Evolutionary conservation across 257 asterid genomes (phyloP), one percentile per base, ranked within the genome.

Genomic region (Mentha longifolia): DNA sequence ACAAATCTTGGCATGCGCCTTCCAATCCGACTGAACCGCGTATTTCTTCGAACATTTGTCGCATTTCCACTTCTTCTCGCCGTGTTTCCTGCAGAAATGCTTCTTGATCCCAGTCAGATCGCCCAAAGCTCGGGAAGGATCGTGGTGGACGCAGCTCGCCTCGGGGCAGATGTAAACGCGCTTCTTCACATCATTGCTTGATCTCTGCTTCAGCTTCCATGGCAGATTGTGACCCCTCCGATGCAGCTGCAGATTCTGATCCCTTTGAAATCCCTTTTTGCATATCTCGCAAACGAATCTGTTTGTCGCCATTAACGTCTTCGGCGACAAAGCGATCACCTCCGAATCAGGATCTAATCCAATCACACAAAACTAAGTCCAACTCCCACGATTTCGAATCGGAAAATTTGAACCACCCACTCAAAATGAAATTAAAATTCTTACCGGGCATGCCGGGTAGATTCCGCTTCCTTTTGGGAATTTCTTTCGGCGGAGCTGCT

Each of bases 401-500:
- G 59, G 37, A 37, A 61, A 9, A 9, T 54, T 54, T 28, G 45
- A 64, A 65, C 63, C 13, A 10, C 43, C n/a, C 4, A 47, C 54
- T 15, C 28, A 33, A 5, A 39, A 22, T n/a, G 17, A 4, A 61
- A 41, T 31, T 31, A 19, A 33, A 57, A 22, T 22, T 20, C 49
- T 80, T 85, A 92, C 97, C 96, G 75, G 97, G 97, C 97, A 87
- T 91, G 67, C 97, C 97, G 6, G 97, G 97, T 17, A 89, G 92
- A 81, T 85, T 91, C 31, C 97, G 74, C 79, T 89, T 92, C 80
- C 84, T 91, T 90, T 92, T 92, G 42, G 72, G 71, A 15, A 81
- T 54, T 16, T 85, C 51, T 74, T 84, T 80, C 3, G 79, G 63
- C 22, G 84, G 78, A n/a, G 80, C 70, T 1, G 74, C 43, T 67